Evolutionary conservation across 108 stramenopile species (phyloP), one percentile per base, ranked within the genome.

Genomic region (Craspedostauros australis): DNA sequence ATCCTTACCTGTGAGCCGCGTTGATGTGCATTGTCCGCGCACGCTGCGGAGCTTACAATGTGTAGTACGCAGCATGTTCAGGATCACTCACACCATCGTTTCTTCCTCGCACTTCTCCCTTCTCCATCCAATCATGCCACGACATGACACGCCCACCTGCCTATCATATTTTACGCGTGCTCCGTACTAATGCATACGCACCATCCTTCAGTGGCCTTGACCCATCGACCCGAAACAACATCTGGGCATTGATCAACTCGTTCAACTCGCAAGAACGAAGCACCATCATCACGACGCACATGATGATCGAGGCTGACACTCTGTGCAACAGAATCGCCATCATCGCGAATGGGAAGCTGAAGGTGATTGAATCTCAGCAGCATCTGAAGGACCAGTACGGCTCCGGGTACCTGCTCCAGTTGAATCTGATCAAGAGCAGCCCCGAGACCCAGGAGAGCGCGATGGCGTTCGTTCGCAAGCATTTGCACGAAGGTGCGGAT

Each of bases 251-350:
- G 2, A 56, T 77, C 5, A 39, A 61, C 14, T 84, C 79, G 16
- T 77, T 78, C 28, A 56, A 69, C 33, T 57, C 72, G 2, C 54
- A 43, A 5, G 70, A 80, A 25, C 61, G 74, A 23, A 62, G 71
- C 16, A 71, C 84, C 36, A 57, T 96, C 36, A 75, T 96, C 33
- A 92, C 95, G 2, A 96, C 95, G 11, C 95, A 96, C 58, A 91
- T 88, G 77, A 94, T 96, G 92, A 73, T 93, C 37, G 95, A 96
- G 59, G 95, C 95, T 4, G 95, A 96, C 44, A 62, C 76, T 0
- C 62, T 96, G 5, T 88, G 92, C 31, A 79, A 93, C 49, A 69
- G 95, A 25, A 87, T 96, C 28, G 93, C 88, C 25, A 92, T 96
- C 46, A 74, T 96, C 50, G 71, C 82, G 3, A 57, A 86, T 39